Evolutionary conservation across 83 land plant genomes (phyloP).

Genomic region (Picea abies): DNA sequence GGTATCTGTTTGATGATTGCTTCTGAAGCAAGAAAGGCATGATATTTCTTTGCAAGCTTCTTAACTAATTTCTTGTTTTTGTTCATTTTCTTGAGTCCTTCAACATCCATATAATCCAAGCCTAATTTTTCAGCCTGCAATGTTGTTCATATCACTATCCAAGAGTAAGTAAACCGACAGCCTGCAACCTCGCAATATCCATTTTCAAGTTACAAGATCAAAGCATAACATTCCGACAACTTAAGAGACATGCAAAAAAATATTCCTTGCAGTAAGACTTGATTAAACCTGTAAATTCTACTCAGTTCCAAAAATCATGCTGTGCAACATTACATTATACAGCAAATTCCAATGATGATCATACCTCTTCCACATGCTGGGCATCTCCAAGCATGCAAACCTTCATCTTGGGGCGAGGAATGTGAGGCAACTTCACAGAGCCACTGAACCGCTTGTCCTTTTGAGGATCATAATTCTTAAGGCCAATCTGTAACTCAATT

Average conservation of each 20-base stretch:
- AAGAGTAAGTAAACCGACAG: not conserved
- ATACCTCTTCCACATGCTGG: slow-evolving; percentile 82
- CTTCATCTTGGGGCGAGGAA: slow-evolving; percentile 87
- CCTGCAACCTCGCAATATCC: not conserved
- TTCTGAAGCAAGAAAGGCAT: slow-evolving; percentile 71
- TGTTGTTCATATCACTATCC: not conserved
- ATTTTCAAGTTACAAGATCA: not conserved
- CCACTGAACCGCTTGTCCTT: slow-evolving; percentile 91
- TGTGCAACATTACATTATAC: not conserved
- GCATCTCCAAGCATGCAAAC: slow-evolving; percentile 92
- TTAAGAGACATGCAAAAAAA: not conserved
- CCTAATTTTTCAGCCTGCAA: slow-evolving; percentile 86
- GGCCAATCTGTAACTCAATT: slow-evolving; percentile 76
- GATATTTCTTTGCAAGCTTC: slow-evolving; percentile 73
- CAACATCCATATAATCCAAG: slow-evolving; percentile 83
- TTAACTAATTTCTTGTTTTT: slow-evolving; percentile 78
- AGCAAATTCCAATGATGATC: not conserved
- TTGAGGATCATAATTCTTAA: slow-evolving; percentile 84
- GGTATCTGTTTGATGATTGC: slow-evolving; percentile 75
- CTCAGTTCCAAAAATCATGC: too few species aligned
- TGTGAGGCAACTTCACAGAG: slow-evolving; percentile 77
- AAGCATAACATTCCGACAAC: not conserved
- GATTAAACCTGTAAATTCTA: not conserved
- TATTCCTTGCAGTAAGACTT: not conserved
- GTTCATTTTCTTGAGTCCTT: slow-evolving; percentile 73